A percentile compares a stretch with the other conserved stretches of the same genome.
phyloP scores from a whole-genome alignment of 1,284 basidiomycete species.

The Ustilago tritici region DNA sequence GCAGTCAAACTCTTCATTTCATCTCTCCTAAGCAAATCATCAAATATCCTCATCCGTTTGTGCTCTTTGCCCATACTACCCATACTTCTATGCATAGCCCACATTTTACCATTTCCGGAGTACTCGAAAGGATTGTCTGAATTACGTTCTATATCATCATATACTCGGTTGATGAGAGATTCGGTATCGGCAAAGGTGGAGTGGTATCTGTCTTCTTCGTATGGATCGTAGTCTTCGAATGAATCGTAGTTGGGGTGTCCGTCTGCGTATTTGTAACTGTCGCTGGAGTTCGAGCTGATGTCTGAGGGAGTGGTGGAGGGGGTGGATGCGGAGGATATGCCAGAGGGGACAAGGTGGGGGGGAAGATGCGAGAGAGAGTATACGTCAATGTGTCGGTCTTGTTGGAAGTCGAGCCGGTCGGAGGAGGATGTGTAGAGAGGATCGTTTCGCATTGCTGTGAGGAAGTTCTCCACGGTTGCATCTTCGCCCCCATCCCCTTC shows the following conservation, averaged over 20 bases:
- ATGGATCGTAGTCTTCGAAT: slow-evolving; percentile 4
- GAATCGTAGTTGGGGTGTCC: not conserved
- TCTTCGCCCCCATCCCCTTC: not conserved
- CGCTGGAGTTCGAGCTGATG: not conserved
- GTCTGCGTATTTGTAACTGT: not conserved
- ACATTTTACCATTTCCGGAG: not conserved
- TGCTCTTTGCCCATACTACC: not conserved
- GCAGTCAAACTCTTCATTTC: slow-evolving; percentile 20
- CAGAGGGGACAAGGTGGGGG: not conserved
- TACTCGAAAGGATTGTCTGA: not conserved
- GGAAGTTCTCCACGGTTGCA: slow-evolving; percentile 26
- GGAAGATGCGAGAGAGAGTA: slow-evolving; percentile 28
- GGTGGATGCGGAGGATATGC: not conserved
- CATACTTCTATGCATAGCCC: slow-evolving; percentile 1
- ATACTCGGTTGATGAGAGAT: not conserved
- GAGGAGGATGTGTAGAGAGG: slow-evolving; percentile 13
- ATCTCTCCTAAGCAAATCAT: slow-evolving; percentile 28
- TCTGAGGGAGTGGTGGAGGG: slow-evolving; percentile 1
- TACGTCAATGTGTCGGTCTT: slow-evolving; percentile 30
- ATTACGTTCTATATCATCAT: not conserved
- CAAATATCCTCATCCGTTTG: slow-evolving; percentile 19
- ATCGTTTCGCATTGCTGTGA: slow-evolving; percentile 25
- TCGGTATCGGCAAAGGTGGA: not conserved
- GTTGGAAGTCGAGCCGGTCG: slow-evolving; percentile 17
- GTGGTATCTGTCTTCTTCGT: slow-evolving; percentile 15